These are phyloP conservation scores for Coniochaeta sp. DNA, from an alignment of 2,329 filamentous ascomycete genomes.

Conservation along the genomic window DNA sequence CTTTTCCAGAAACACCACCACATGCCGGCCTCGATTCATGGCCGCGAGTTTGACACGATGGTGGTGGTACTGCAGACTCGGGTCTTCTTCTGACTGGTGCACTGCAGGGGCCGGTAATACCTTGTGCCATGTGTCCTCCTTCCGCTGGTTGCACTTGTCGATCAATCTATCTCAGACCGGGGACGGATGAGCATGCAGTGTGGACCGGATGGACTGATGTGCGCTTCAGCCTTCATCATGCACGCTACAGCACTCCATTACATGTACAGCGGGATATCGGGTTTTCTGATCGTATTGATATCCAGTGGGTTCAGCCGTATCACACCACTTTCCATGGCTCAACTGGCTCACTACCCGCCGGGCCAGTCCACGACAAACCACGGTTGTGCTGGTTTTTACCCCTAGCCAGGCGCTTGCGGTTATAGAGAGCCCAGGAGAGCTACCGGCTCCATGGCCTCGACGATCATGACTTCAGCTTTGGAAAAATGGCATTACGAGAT, in stretches of 20 bases:
- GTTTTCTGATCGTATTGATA: background rate
- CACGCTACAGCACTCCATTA: background rate
- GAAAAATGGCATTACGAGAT: background rate
- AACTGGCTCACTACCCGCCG: background rate
- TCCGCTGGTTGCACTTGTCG: background rate
- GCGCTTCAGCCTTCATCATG: background rate
- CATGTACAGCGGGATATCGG: background rate
- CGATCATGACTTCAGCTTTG: background rate
- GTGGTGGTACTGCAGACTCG: background rate
- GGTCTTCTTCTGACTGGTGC: background rate
- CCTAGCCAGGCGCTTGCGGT: no score
- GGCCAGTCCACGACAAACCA: background rate
- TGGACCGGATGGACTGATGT: background rate
- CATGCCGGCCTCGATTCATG: background rate
- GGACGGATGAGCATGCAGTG: background rate
- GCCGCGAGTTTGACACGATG: background rate
- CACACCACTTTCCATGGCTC: background rate
- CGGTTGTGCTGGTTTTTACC: background rate
- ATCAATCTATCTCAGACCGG: conserved; percentile 3
- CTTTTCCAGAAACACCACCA: background rate
- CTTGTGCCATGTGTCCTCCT: conserved; percentile 1
- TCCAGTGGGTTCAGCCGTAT: background rate
- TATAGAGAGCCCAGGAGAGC: no score
- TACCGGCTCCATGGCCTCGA: background rate
- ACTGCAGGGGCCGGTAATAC: background rate